Base-by-base conservation (phyloP, 1,139 yeast species). In the Arxiozyma slooffiae region DNA sequence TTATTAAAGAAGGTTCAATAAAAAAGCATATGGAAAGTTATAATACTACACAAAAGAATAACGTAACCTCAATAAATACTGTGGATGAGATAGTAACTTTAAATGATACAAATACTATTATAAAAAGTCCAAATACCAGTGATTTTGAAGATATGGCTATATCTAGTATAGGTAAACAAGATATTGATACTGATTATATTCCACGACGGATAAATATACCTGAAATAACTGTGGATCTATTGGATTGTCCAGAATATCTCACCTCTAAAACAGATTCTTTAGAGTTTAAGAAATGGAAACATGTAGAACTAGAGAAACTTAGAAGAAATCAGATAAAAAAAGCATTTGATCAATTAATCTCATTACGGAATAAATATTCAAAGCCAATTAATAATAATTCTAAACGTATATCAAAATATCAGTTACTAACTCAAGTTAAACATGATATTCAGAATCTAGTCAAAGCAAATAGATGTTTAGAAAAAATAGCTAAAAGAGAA, bases 251-350 rank as follows among this genome's bases (percentile, higher is more conserved):
- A 1, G 21, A 41, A 2, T 57, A 58, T 34, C 47, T 64, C 2
- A 41, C 36, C 22, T 42, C 52, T 23, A 60, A 63, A 50, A 49
- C 56, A 5, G 53, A 52, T 6, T 52, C 52, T 41, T 34, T 62
- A 16, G 26, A 42, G 17, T 42, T 42, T n/a, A 59, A 64, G 48
- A 65, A 63, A 53, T 64, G 69, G 66, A 64, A 61, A 46, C 70
- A 67, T 53, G 68, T 66, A 4, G 58, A 62, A 41, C 51, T 63
- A 7, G 70, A 67, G 48, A 62, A 63, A 48, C 53, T 61, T 39
- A 55, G 70, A 52, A 59, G 70, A 50, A 59, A 57, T 38, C 53
- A 59, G 14, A 64, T 64, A 21, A 66, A 64, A 47, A 55, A 55
- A 17, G 55, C 60, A 7, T 67, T 64, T 50, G 64, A 64, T 22